phyloP scores from a whole-genome alignment of 176 grass and related monocot genomes.

The Chloris gayana region DNA sequence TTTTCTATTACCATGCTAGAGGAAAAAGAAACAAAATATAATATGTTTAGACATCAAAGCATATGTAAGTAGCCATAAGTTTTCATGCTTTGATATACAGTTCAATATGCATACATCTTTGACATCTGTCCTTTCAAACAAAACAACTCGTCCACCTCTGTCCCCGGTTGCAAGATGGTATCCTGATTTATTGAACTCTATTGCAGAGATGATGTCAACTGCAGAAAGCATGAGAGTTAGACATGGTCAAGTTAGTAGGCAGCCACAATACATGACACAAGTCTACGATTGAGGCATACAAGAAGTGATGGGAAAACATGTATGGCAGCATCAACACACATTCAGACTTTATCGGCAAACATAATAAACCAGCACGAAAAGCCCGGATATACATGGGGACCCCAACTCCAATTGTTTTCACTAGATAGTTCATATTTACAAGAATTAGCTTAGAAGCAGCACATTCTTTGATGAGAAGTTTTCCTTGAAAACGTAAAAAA shows the following conservation, averaged over 20 bases:
- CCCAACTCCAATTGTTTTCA: conserved; percentile 1
- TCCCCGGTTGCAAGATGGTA: conserved; percentile 98
- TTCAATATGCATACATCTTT: conserved; percentile 74
- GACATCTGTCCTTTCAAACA: conserved; percentile 87
- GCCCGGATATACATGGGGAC: not conserved
- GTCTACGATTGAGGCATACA: conserved; percentile 22
- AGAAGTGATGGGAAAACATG: conserved; percentile 18
- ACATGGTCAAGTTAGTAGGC: conserved; percentile 25
- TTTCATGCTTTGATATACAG: conserved; percentile 5
- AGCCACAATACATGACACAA: conserved; percentile 10
- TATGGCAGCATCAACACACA: not conserved
- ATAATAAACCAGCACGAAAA: conserved; percentile 13
- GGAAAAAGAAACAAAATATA: conserved; percentile 35
- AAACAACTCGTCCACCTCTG: conserved; percentile 94
- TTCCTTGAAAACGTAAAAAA: not conserved
- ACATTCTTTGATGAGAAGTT: not conserved
- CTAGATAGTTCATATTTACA: conserved; percentile 9
- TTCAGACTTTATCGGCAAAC: not conserved
- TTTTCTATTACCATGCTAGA: conserved; percentile 67
- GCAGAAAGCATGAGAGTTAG: conserved; percentile 26
- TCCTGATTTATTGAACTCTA: conserved; percentile 99
- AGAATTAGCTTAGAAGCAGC: not conserved
- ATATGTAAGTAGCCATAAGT: not conserved
- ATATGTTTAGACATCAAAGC: conserved; percentile 38
- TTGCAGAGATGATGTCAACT: conserved; percentile 99